A percentile compares a stretch with the other conserved stretches of the same genome.
phyloP scores from a whole-genome alignment of 177 flowering plant species.

The Viscum album region DNA sequence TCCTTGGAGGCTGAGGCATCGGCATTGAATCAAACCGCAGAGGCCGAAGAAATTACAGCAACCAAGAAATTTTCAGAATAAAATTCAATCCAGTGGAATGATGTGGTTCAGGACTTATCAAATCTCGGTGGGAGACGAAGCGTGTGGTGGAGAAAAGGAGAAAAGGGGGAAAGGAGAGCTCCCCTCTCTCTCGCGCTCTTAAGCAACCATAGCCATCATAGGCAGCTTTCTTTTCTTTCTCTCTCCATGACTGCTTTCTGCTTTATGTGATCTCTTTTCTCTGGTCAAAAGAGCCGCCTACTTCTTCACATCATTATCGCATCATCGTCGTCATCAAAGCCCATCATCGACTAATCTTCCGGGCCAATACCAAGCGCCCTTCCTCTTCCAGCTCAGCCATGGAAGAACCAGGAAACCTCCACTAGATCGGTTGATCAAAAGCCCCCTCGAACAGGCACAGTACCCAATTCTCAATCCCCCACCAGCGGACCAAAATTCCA shows the following conservation, averaged over 20 bases:
- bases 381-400: slow-evolving; percentile 26
- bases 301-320: no score
- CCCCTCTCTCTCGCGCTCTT: not conserved
- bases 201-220: not conserved
- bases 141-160: slow-evolving; percentile 18
- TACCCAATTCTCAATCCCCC: slow-evolving; percentile 6
- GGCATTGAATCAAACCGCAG: slow-evolving; percentile 30
- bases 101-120: slow-evolving; percentile 15
- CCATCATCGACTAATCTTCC: slow-evolving; percentile 25
- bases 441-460: slow-evolving; percentile 19
- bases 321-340: slow-evolving; percentile 22
- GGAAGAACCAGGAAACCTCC: slow-evolving; percentile 30
- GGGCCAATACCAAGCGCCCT: slow-evolving; percentile 33
- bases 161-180: slow-evolving; percentile 4
- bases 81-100: not conserved
- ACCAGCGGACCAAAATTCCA: not conserved
- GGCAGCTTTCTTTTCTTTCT: no score
- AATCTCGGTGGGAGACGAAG: slow-evolving; percentile 18
- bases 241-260: slow-evolving; percentile 2
- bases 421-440: slow-evolving; percentile 19
- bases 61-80: slow-evolving; percentile 3
- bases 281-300: slow-evolving; percentile 36
- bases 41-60: not conserved
- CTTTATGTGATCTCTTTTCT: slow-evolving; percentile 16
- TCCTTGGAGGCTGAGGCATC: slow-evolving; percentile 42